A percentile compares a stretch with the other conserved stretches of the same genome.
Conservation (phyloP, 768 basidiomycete genomes). For the Tricholoma furcatifolium region DNA sequence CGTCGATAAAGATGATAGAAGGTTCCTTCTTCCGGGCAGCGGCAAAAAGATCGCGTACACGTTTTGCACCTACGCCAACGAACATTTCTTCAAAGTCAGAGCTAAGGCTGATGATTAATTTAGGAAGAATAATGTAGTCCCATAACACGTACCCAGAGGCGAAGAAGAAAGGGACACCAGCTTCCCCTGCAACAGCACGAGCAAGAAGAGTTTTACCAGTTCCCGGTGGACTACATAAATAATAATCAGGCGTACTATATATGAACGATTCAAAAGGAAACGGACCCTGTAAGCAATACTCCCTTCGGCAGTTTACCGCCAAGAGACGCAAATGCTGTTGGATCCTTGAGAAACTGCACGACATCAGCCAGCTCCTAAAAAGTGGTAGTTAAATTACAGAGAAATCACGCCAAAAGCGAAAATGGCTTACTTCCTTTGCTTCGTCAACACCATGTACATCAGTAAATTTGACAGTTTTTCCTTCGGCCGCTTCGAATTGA, state of each 20-base stretch:
- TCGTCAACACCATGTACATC: constrained; percentile 99
- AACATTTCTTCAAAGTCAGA: constrained; percentile 99
- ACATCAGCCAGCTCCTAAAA: constrained; percentile 87
- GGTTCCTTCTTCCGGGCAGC: constrained; percentile 93
- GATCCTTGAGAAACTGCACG: constrained; percentile 94
- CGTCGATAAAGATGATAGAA: constrained; percentile 98
- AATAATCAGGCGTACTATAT: not conserved
- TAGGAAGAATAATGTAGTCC: constrained; percentile 9
- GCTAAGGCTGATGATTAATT: constrained; percentile 30
- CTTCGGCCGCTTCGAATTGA: constrained; percentile 81
- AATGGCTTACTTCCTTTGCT: constrained; percentile 75
- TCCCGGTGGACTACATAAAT: constrained; percentile 69
- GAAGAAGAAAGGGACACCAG: constrained; percentile 96
- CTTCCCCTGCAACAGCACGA: constrained; percentile 95
- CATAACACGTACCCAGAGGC: constrained; percentile 71
- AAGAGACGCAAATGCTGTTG: constrained; percentile 82
- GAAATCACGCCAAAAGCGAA: not conserved
- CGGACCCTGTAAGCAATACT: constrained; percentile 79
- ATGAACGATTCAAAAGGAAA: constrained; percentile 1
- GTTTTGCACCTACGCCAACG: constrained; percentile 92
- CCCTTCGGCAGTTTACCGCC: constrained; percentile 96
- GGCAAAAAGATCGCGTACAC: constrained; percentile 92
- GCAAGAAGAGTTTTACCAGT: constrained; percentile 99
- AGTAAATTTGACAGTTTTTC: constrained; percentile 83
- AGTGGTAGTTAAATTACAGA: constrained; percentile 2